Conservation (phyloP, 495 filamentous ascomycete genomes). For the Schizothecium vesticola region DNA sequence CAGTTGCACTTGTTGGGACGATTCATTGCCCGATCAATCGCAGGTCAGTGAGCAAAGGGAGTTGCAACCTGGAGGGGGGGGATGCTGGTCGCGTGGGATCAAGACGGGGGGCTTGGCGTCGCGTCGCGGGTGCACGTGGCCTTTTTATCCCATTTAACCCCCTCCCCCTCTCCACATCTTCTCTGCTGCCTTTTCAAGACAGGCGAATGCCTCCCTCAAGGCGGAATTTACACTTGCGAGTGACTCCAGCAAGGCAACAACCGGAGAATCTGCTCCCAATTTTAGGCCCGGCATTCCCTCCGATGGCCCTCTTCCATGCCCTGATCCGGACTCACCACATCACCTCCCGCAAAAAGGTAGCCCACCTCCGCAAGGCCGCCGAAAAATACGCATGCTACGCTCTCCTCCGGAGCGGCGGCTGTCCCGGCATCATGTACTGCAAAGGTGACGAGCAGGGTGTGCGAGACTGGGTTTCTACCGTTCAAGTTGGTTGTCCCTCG, state of each 20-base stretch:
- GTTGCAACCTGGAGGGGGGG: background rate
- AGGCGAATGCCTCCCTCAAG: background rate
- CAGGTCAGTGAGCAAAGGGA: background rate
- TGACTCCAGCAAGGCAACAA: background rate
- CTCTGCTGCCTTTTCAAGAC: background rate
- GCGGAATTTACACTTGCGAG: background rate
- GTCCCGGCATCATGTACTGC: constrained; percentile 74
- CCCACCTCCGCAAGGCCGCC: constrained; percentile 58
- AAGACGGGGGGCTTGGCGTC: background rate
- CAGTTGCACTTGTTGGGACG: background rate
- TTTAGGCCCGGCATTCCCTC: background rate
- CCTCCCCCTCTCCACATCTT: background rate
- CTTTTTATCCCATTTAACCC: background rate
- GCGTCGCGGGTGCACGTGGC: background rate
- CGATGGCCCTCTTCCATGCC: constrained; percentile 45
- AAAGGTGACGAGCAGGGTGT: constrained; percentile 50
- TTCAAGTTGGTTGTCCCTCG: constrained; percentile 22
- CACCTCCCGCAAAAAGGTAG: constrained; percentile 73
- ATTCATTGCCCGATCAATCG: background rate
- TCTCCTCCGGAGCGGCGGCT: constrained; percentile 60
- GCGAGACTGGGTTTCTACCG: constrained; percentile 26
- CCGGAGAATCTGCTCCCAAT: background rate
- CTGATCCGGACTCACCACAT: constrained; percentile 78
- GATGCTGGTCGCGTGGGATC: background rate
- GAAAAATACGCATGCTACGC: constrained; percentile 51